Evolutionary conservation across 257 asterid species (phyloP), one percentile per base, ranked within the genome.

Genomic region (Solanum acaule): DNA sequence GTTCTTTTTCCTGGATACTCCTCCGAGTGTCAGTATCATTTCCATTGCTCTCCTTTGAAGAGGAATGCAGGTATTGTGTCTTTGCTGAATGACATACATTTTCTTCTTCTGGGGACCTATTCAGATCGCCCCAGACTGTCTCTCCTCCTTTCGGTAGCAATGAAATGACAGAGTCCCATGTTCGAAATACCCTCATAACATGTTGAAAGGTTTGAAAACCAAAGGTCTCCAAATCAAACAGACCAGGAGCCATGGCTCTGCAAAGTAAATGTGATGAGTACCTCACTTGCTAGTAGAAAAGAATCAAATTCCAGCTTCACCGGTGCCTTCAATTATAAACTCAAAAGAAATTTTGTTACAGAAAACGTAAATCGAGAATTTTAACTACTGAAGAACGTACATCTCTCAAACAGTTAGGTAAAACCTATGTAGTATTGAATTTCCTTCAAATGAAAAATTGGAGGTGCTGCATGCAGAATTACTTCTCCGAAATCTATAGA

Each of bases 91-190:
- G 89, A 83, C 98, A 96, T 1, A 88, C 92, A 79, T 94, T 92
- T 86, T 90, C 94, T 91, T 95, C 98, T 86, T 97, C 99, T 0
- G 98, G 98, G 25, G 98, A 93, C 98, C 95, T 94, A 90, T 95
- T 96, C 89, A 93, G 86, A 93, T 90, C 83, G 1, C 99, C 99
- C 99, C 99, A 97, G 73, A 96, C 88, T 10, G 98, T 84, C 71
- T 97, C 99, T 40, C 99, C 99, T 3, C 99, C 99, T 94, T 95
- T 97, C 13, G 99, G 99, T 63, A 94, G 77, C 93, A 97, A 89
- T 2, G 98, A 96, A 67, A 95, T 46, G 15, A 94, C 89, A 0
- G 98, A 94, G 90, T 96, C 99, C 98, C 99, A 95, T 15, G 99
- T 95, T 89, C 98, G 91, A 10, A 92, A 87, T 6, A 94, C 95